phyloP scores from a whole-genome alignment of 345 rosid species.

The Eucalyptus dawsonii region DNA sequence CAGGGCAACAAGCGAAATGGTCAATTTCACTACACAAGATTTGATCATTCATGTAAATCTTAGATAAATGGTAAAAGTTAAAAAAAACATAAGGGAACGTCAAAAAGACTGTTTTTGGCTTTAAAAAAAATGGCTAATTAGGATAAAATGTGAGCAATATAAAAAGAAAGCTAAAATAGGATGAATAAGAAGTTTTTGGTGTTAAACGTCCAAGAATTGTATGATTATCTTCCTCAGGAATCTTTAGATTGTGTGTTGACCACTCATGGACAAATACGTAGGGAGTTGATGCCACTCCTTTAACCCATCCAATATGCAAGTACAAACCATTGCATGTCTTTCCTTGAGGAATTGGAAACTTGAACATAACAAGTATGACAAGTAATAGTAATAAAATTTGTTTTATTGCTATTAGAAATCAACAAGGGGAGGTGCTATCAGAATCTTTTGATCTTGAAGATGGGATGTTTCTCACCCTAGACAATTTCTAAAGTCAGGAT shows the following conservation, averaged over 20 bases:
- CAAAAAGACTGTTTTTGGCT: not conserved
- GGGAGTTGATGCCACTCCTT: not conserved
- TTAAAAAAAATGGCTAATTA: not conserved
- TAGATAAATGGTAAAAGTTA: not conserved
- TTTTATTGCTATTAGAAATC: not conserved
- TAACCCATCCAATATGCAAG: not conserved
- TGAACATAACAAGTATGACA: not conserved
- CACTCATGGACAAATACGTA: not conserved
- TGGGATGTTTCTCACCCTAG: not conserved
- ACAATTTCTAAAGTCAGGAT: not conserved
- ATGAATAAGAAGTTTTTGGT: not conserved
- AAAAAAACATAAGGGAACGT: not conserved
- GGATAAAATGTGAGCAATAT: not conserved
- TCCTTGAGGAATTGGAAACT: not conserved
- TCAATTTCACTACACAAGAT: not conserved
- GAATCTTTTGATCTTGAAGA: not conserved
- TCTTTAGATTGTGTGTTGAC: not conserved
- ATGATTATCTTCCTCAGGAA: not conserved
- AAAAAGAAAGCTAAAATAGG: accelerated
- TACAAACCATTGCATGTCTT: not conserved
- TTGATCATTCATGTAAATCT: not conserved
- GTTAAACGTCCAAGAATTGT: not conserved
- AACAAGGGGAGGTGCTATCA: not conserved
- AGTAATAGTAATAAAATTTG: not conserved
- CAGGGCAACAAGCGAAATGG: not conserved